Conservation (phyloP, 768 basidiomycete genomes). For the Gloeopeniophorella convolvens region DNA sequence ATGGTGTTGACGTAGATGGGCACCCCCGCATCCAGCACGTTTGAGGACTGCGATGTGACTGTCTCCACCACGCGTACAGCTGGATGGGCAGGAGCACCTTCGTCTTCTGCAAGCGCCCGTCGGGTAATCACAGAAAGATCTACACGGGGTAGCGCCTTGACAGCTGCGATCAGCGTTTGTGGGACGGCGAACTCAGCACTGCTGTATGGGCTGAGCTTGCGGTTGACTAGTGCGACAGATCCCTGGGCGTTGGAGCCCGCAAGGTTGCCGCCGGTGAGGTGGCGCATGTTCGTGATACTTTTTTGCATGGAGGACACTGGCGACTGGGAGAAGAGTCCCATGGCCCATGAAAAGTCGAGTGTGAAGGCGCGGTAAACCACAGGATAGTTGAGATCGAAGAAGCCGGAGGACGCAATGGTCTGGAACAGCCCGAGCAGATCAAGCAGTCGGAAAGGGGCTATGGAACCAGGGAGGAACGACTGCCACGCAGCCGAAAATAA, state of each 20-base stretch:
- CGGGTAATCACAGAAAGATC: constrained; percentile 15
- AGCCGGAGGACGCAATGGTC: constrained; percentile 68
- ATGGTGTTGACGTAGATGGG: constrained; percentile 76
- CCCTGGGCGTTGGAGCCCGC: constrained; percentile 52
- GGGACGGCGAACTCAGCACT: not conserved
- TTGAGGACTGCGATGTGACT: constrained; percentile 54
- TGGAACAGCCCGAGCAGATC: constrained; percentile 83
- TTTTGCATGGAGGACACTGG: constrained; percentile 55
- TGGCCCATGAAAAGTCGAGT: constrained; percentile 84
- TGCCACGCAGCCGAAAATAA: constrained; percentile 48
- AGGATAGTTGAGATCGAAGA: constrained; percentile 86
- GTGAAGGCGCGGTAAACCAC: constrained; percentile 74
- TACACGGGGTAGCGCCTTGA: constrained; percentile 19
- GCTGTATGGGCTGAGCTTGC: constrained; percentile 77
- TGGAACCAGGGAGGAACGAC: constrained; percentile 46
- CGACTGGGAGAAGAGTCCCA: constrained; percentile 62
- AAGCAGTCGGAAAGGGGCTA: constrained; percentile 71
- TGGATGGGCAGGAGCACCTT: constrained; percentile 3
- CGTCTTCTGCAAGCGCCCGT: not conserved
- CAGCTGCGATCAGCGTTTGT: constrained; percentile 10
- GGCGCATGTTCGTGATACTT: constrained; percentile 78
- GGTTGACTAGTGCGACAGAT: constrained; percentile 71
- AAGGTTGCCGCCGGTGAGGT: constrained; percentile 72
- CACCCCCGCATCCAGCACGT: constrained; percentile 71
- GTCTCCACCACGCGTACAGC: constrained; percentile 45